Evolutionary conservation across 192 early-diverging fungal species (phyloP).

Genomic region (Gaertneriomyces sp.): DNA sequence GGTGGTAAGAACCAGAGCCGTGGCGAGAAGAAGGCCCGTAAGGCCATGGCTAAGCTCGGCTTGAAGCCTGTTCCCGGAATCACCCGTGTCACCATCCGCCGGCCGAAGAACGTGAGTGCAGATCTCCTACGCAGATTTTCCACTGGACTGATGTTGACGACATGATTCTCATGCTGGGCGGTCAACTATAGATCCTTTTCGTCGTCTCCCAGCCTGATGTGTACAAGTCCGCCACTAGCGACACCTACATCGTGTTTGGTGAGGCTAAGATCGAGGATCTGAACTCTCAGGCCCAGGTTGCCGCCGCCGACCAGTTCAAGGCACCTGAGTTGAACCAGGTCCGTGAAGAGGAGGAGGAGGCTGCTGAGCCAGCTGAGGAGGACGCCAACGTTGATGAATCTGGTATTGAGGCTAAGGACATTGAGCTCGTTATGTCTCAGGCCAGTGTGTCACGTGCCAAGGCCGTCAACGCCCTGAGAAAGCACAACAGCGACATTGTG

Average conservation of each 20-base stretch:
- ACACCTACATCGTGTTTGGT: slow-evolving; percentile 96
- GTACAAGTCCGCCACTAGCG: slow-evolving; percentile 81
- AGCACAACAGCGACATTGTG: slow-evolving; percentile 84
- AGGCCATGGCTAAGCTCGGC: slow-evolving; percentile 89
- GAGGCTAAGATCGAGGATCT: slow-evolving; percentile 87
- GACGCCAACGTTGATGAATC: slow-evolving; percentile 75
- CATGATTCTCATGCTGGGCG: not conserved
- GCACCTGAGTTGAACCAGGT: slow-evolving; percentile 34
- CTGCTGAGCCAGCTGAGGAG: slow-evolving; percentile 61
- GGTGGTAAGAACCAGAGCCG: slow-evolving; percentile 61
- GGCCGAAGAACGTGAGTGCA: slow-evolving; percentile 66
- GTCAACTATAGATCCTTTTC: slow-evolving; percentile 59
- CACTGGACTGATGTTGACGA: not conserved
- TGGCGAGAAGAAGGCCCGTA: slow-evolving; percentile 94
- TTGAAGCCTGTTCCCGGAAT: slow-evolving; percentile 82
- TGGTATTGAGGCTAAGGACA: slow-evolving; percentile 84
- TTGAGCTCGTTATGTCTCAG: slow-evolving; percentile 92
- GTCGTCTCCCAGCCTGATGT: slow-evolving; percentile 89
- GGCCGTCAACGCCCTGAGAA: slow-evolving; percentile 86
- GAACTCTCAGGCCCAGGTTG: slow-evolving; percentile 66
- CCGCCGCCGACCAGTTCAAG: slow-evolving; percentile 59
- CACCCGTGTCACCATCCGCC: slow-evolving; percentile 83
- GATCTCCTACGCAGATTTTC: not conserved
- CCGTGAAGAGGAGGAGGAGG: slow-evolving; percentile 45
- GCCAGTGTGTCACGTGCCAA: slow-evolving; percentile 79